Base-by-base conservation (phyloP, 495 filamentous ascomycete genomes). In the Evernia prunastri region DNA sequence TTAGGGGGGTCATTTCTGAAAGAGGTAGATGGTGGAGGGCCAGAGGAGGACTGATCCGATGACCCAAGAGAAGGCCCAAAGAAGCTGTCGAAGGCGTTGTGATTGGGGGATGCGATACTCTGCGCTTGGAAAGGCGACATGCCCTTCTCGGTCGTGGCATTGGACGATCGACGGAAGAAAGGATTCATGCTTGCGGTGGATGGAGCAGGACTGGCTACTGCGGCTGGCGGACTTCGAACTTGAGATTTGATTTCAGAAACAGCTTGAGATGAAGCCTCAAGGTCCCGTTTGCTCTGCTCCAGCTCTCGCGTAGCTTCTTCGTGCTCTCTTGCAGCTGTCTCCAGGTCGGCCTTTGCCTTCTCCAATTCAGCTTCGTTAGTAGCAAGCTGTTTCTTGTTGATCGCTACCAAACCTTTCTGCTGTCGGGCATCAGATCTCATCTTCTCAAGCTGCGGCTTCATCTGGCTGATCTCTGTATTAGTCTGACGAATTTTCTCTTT, bases 301-400 rank as follows among this genome's bases (percentile, higher is more conserved):
- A 77, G 69, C 17, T 74, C 64, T 27, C 70, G 70, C 27, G 66
- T 68, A 56, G 74, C 71, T 64, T 86, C 83, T 63, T 83, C 81
- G 58, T 82, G 82, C 68, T 86, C 87, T 72, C 80, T 86, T 39
- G 82, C 80, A 42, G 90, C 73, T 35, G 85, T 84, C 36, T 88
- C 86, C 45, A 89, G 87, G 68, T 96, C 91, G 11, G 75, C 75
- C 75, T 91, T 90, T 45, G 94, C 72, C 75, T 89, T 93, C 49
- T 96, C 92, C 20, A 87, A 82, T 70, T 97, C 94, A 37, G 80
- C 83, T 74, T 98, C 95, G 65, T 86, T 87, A 2, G 93, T 96
- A 42, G 88, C 82, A 56, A 97, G 80, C 76, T 98, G 94, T 77
- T 98, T 97, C 78, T 95, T 97, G 77, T 95, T 96, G 75, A 98